Evolutionary conservation across 345 rosid genomes (phyloP), one percentile per base, ranked within the genome.

Genomic region (Hypericum perforatum): DNA sequence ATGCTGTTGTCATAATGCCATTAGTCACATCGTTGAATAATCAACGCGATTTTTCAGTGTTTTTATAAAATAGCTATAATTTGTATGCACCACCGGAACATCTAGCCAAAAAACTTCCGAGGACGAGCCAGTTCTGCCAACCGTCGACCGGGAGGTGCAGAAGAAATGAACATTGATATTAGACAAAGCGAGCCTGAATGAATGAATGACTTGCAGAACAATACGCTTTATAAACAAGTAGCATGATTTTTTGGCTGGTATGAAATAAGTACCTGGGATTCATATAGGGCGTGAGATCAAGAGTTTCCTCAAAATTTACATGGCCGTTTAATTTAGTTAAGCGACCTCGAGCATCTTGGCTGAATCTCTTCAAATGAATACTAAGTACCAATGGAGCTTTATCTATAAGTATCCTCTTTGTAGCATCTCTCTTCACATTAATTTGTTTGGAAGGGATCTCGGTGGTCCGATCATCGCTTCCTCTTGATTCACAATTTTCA

Each of bases 341-440:
- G 53, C 95, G 87, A 65, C 99, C 99, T 39, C 92, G 97, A 45
- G 74, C 68, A 70, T 89, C 99, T 73, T 94, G 99, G 76, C 81
- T 79, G 68, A 94, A 94, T 70, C 99, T 79, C 57, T 94, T 94
- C 60, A 94, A 72, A 77, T 94, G 99, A 63, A 94, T 70, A 41
- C 95, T 89, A 56, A 94, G 66, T 42, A 89, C 70, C 41, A 84
- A 85, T 7, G 99, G 99, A 3, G 80, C 82, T 69, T 84, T 86
- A 69, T 74, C 71, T 56, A 94, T 61, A 47, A 79, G 84, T 57
- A 82, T 82, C 63, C 87, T 81, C 71, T 89, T 94, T 43, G 78
- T 89, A 48, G 99, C 97, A 70, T 84, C 88, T 74, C 97, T 78
- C 81, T 86, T 94, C 53, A 82, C 95, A 44, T 74, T 80, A 53